Evolutionary conservation across 2,329 filamentous ascomycete species (phyloP).

Genomic region (Colletotrichum incanum): DNA sequence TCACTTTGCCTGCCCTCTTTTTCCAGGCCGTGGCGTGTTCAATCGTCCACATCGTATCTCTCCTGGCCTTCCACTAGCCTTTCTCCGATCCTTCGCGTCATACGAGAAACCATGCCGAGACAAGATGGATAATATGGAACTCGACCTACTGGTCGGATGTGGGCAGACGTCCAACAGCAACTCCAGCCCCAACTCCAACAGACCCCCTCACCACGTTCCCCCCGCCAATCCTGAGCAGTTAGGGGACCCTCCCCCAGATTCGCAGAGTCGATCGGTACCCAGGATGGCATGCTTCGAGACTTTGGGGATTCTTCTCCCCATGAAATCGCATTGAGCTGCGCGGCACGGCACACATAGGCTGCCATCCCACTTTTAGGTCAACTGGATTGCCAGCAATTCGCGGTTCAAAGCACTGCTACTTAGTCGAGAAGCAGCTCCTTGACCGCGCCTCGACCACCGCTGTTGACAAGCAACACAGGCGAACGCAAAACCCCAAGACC

Average conservation of each 20-base stretch:
- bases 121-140: background rate
- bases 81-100: background rate
- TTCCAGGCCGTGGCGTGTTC: background rate
- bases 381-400: background rate
- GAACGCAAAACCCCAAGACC: background rate
- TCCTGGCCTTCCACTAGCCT: background rate
- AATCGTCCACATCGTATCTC: background rate
- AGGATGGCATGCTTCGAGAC: slow-evolving; percentile 7
- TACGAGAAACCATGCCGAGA: background rate
- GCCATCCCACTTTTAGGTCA: background rate
- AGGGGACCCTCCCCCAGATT: slow-evolving; percentile 32
- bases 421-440: background rate
- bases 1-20: background rate
- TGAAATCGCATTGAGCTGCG: background rate
- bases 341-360: slow-evolving; percentile 12
- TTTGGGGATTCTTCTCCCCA: slow-evolving; percentile 1
- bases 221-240: slow-evolving; percentile 6
- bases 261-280: slow-evolving; percentile 22
- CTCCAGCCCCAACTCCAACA: slow-evolving; percentile 10
- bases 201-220: slow-evolving; percentile 3
- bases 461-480: background rate
- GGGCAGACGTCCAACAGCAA: background rate
- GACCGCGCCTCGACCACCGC: background rate
- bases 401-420: background rate
- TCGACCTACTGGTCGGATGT: background rate